Base-by-base conservation (phyloP, 1,139 yeast genomes). In the Maudiozyma humilis region DNA sequence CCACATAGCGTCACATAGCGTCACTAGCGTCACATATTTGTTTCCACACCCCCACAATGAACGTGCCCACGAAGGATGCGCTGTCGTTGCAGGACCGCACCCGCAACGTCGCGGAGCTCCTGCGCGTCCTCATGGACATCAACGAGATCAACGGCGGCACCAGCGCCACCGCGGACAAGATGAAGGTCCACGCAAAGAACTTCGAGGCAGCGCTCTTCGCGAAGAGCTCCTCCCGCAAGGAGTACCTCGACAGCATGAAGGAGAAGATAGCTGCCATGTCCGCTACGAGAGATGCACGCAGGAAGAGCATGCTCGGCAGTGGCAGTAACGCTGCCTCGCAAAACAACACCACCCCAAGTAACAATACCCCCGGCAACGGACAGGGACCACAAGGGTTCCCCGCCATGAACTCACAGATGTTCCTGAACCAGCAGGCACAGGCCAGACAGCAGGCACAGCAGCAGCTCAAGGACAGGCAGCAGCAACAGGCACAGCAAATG, bases 371-470 rank as follows among this genome's bases (percentile, higher is more conserved):
- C 43, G 17, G 53, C 8, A 23, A 23, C 10, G 27, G 27, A 23
- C 6, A 23, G 8, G 27, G 8, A 6, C 6, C 6, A 6, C 49
- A 25, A 52, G 50, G 30, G 43, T 33, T n/a, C 39, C 38, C 16
- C 38, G 52, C 55, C 30, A 57, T 60, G 51, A 61, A 62, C 32
- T 57, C 60, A n/a, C 71, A 69, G 46, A 55, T 64, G 49, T 65
- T 72, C 52, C 57, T 73, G 49, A 75, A 72, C 46, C 77, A 73
- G 49, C 78, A 73, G 52, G 72, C 75, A 4, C 76, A 71, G 52
- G 74, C 72, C 1, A 65, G 76, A 52, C 77, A 70, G 47, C 76
- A 71, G 41, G 66, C 64, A 15, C 67, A 64, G 38, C 66, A 63
- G 45, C 62, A 59, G 40, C 46, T 59, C 39, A 50, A 57, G 34